Conservation (phyloP, 2,329 filamentous ascomycete genomes). For the Nothomitra cinnamomea region DNA sequence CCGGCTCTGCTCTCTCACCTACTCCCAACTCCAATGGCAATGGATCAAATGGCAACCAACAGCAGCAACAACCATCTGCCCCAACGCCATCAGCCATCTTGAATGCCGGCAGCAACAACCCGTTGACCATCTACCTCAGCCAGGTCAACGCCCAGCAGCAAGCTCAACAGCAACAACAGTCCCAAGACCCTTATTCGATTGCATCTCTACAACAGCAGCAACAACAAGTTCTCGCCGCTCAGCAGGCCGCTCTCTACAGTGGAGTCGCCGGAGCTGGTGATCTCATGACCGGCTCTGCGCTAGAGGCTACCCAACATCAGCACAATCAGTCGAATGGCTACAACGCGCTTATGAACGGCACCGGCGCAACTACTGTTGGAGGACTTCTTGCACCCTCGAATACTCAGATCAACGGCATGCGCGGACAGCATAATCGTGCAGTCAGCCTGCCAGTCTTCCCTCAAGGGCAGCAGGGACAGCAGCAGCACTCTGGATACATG, state of each 20-base stretch:
- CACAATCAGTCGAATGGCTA: conserved; percentile 23
- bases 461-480: conserved; percentile 26
- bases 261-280: conserved; percentile 37
- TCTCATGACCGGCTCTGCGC: conserved; percentile 27
- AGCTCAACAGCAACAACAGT: conserved; percentile 3
- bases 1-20: conserved; percentile 33
- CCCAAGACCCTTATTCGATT: conserved; percentile 23
- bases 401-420: conserved; percentile 31
- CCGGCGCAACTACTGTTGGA: conserved; percentile 52
- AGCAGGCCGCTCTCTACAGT: conserved; percentile 69
- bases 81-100: conserved; percentile 57
- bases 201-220: conserved; percentile 37
- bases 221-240: conserved; percentile 45
- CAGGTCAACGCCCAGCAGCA: conserved; percentile 50
- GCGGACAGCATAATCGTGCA: conserved; percentile 55
- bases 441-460: conserved; percentile 70
- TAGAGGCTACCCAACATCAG: conserved; percentile 22
- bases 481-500: conserved; percentile 31
- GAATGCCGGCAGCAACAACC: conserved; percentile 67
- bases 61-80: conserved; percentile 32
- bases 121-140: conserved; percentile 81
- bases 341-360: conserved; percentile 21
- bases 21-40: conserved; percentile 35
- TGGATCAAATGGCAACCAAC: conserved; percentile 31
- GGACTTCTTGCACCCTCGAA: conserved; percentile 60